Evolutionary conservation across 2,329 filamentous ascomycete species (phyloP), one percentile per base, ranked within the genome.

Genomic region (Penicillium sp.): DNA sequence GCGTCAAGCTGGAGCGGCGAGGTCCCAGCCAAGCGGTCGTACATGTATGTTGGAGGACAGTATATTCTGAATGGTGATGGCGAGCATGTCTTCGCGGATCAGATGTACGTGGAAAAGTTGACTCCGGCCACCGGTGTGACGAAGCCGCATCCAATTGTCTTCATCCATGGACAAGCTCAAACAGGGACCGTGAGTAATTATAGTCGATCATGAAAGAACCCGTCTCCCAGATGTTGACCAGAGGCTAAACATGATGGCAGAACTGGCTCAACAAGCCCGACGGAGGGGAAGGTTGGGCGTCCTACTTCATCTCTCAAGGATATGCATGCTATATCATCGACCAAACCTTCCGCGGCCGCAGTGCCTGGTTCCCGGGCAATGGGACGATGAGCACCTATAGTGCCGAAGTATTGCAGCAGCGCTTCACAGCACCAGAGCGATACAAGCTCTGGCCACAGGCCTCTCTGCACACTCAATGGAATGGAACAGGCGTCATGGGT

Each of bases 241-340:
- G n/a, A 46, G 3, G 21, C 17, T 56, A 23, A 55, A 30, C 9
- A 8, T 44, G 15, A 10, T 20, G 21, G 24, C 40, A 73, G 68
- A 75, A 75, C 43, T 78, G 70, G 69, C 62, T 78, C 24, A 79
- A 78, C 51, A 81, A 75, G 27, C 78, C 78, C 3, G 77, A 81
- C 55, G 73, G 71, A 27, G 66, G 73, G 5, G 53, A 65, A 49
- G 78, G 78, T 34, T 81, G 77, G 78, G 75, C 77, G 2, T 74
- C 75, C 0, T 76, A 72, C 52, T 80, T 78, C 52, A 62, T 80
- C 13, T 60, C 68, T 7, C 61, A 73, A 24, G 78, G 78, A 13
- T 80, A 79, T 53, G 68, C 67, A 21, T 68, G 78, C 40, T 81
- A 79, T 56, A 64, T 81, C 17, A 56, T 72, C 13, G 75, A 78